Base-by-base conservation (phyloP, 768 basidiomycete species). In the Imleria badia region DNA sequence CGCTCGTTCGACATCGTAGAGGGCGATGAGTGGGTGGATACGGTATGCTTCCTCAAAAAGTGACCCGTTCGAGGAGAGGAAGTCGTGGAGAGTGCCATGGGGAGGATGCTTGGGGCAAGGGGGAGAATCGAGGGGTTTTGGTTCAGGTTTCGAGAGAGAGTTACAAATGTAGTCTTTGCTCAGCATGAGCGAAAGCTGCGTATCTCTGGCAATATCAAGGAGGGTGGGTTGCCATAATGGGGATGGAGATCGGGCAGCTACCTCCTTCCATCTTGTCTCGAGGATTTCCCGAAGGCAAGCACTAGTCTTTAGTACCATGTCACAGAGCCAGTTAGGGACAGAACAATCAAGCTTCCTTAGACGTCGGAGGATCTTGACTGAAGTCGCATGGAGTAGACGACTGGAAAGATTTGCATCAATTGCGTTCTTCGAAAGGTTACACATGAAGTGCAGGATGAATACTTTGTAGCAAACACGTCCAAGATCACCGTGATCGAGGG, bases 1-100 rank as follows among this genome's bases (percentile, higher is more conserved):
- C 13, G 64, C 53, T 5, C 33, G 36, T 60, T 79, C 78, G 15
- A 79, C 70, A 46, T 79, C 78, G 9, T 60, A 67, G 0, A 79
- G 49, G 2, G 51, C 34, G 45, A 62, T 12, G 12, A 33, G 31
- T 10, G 66, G 59, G 29, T 44, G 11, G n/a, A 23, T 26, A 5
- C 60, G 60, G 0, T 57, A 48, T 0, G 52, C 59, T 1, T 47
- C 45, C 26, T 40, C 12, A 11, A 67, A 51, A 46, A 60, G 59
- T 3, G 26, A n/a, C 6, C 53, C 53, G 19, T 50, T 29, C 2
- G 49, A 34, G 60, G 59, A 44, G 11, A 44, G 43, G 9, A 44
- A 30, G 29, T 30, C 43, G 3, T 44, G 1, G 4, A 44, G 43
- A 43, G 43, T 34, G 3, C 63, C 56, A 10, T 55, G 60, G 57